These are phyloP conservation scores for Erigeron canadensis DNA, from an alignment of 129 eudicot species.

Conservation along the genomic window DNA sequence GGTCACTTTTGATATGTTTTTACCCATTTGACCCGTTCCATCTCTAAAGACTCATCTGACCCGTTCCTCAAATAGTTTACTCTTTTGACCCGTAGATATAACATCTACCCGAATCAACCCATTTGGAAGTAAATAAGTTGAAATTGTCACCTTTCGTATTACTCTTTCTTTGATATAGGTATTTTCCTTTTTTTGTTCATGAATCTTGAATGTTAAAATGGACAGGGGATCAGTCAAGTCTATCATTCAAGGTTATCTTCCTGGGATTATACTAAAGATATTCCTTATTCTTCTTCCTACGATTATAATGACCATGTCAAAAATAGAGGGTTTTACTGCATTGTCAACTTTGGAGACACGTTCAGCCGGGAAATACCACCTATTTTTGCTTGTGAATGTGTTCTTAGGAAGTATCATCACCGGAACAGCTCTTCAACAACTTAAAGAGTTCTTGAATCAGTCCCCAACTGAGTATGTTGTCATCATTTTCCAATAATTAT, in stretches of 20 bases:
- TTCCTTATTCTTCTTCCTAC: conserved; percentile 81
- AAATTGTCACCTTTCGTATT: neutral
- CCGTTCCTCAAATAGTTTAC: neutral
- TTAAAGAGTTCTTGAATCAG: conserved; percentile 58
- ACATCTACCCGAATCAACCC: too few species aligned
- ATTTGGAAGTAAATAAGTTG: neutral
- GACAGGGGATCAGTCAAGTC: conserved; percentile 65
- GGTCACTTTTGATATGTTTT: neutral
- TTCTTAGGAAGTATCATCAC: conserved; percentile 84
- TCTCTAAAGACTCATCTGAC: neutral
- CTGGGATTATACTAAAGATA: conserved; percentile 78
- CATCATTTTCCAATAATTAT: neutral
- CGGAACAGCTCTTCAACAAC: conserved; percentile 95
- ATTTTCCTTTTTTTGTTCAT: neutral
- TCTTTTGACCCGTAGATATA: neutral
- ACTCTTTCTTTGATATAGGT: neutral
- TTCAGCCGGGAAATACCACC: conserved; percentile 78
- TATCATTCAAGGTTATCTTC: conserved; percentile 86
- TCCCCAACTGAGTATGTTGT: conserved; percentile 74
- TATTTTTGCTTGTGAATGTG: conserved; percentile 84
- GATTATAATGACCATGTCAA: conserved; percentile 86
- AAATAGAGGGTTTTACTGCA: conserved; percentile 79
- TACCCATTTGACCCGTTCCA: neutral
- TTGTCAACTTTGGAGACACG: conserved; percentile 71
- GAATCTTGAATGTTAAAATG: conserved; percentile 5